These are phyloP conservation scores for Pythium grandisporangium DNA, from an alignment of 352 stramenopile genomes.

Conservation along the genomic window DNA sequence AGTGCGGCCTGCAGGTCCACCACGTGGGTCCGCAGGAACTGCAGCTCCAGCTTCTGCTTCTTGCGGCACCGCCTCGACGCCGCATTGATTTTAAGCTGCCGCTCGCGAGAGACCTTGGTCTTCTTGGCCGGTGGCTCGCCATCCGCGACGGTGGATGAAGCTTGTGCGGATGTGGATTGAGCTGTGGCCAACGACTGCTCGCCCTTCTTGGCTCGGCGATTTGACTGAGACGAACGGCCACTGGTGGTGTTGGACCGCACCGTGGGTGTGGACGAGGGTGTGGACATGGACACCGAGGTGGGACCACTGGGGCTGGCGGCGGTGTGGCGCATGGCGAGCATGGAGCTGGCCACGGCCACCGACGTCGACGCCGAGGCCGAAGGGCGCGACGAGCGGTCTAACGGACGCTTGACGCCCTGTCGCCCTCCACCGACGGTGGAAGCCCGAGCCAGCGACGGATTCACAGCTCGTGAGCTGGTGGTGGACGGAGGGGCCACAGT, in stretches of 20 bases:
- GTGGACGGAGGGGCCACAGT: background rate
- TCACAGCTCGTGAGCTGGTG: background rate
- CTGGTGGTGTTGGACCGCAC: background rate
- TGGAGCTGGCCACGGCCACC: conserved; percentile 44
- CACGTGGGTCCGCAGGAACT: conserved; percentile 75
- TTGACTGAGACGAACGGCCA: background rate
- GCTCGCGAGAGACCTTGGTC: conserved; percentile 77
- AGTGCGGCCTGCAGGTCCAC: conserved; percentile 68
- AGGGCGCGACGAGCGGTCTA: conserved; percentile 11
- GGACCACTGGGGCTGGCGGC: too few species aligned
- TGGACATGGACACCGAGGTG: background rate
- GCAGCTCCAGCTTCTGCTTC: conserved; percentile 83
- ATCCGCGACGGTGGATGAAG: conserved; percentile 10
- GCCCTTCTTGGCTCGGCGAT: conserved; percentile 14
- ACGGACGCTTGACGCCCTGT: conserved; percentile 37
- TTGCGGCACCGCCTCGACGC: conserved; percentile 73
- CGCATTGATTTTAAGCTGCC: conserved; percentile 84
- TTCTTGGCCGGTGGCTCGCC: conserved; percentile 38
- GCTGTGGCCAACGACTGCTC: background rate
- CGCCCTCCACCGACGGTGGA: conserved; percentile 1
- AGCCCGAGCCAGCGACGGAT: too few species aligned
- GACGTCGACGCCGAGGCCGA: conserved; percentile 28
- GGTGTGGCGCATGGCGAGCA: conserved; percentile 70
- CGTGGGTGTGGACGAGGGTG: background rate
- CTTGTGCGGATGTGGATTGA: background rate